Evolutionary conservation across 2,329 filamentous ascomycete genomes (phyloP).

Genomic region (Calonectria pseudoreteaudii): DNA sequence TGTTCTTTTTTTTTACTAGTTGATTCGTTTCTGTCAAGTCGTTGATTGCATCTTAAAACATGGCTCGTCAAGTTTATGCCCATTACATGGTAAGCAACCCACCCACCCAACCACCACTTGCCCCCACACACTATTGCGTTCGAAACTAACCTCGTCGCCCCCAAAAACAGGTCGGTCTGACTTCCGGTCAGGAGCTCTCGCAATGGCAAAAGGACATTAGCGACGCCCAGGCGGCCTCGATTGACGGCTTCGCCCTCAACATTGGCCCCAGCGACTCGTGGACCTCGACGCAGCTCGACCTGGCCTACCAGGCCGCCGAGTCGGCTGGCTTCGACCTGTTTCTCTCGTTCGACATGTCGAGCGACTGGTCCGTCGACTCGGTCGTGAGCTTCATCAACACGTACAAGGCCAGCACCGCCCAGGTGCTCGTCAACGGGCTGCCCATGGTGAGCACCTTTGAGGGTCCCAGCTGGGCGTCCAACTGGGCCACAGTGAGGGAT

Average conservation of each 20-base stretch:
- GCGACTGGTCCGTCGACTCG: constrained; percentile 42
- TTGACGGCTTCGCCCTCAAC: constrained; percentile 57
- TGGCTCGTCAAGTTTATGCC: constrained; percentile 44
- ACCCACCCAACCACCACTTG: not conserved
- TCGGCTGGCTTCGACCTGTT: constrained; percentile 49
- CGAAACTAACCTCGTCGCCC: not conserved
- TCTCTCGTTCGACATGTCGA: constrained; percentile 56
- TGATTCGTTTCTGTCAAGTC: not conserved
- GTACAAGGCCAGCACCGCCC: constrained; percentile 40
- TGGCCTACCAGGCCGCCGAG: constrained; percentile 44
- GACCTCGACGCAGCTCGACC: constrained; percentile 46
- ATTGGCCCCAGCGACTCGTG: constrained; percentile 49
- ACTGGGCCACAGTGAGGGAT: constrained; percentile 58
- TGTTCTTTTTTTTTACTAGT: not conserved
- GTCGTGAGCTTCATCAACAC: constrained; percentile 43
- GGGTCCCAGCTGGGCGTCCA: constrained; percentile 52
- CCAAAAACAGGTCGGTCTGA: constrained; percentile 43
- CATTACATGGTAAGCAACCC: constrained; percentile 44
- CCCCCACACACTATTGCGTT: not conserved
- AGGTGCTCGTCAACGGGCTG: constrained; percentile 44
- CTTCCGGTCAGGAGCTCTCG: constrained; percentile 42
- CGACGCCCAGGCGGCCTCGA: constrained; percentile 50
- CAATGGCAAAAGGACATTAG: constrained; percentile 50
- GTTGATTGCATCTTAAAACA: constrained; percentile 11
- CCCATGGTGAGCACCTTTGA: constrained; percentile 66